Percentiles rank a stretch among this genome's conserved stretches.
phyloP scores from a whole-genome alignment of 1,284 basidiomycete genomes.

The Rhodotorula sp. region DNA sequence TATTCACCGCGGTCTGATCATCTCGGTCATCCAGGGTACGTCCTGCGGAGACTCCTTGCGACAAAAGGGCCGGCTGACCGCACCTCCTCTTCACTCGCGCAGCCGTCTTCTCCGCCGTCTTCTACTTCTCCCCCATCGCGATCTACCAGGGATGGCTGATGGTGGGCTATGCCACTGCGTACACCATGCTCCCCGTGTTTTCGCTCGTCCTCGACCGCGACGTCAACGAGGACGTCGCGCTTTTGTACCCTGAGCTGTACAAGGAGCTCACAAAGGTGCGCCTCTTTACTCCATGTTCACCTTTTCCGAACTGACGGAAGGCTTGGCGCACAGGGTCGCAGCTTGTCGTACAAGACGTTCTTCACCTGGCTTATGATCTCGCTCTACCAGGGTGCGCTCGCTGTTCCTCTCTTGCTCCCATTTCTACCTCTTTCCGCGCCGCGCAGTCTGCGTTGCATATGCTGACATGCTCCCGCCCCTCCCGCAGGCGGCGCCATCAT shows the following conservation, averaged over 20 bases:
- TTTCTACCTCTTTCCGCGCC: neutral
- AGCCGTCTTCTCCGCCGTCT: conserved; percentile 96
- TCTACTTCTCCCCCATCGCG: conserved; percentile 99
- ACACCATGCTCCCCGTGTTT: conserved; percentile 98
- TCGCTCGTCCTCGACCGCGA: conserved; percentile 94
- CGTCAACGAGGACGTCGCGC: conserved; percentile 90
- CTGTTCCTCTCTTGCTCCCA: neutral
- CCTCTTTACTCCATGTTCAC: conserved; percentile 1
- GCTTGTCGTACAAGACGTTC: conserved; percentile 93
- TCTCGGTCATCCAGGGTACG: conserved; percentile 76
- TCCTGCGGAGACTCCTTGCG: neutral
- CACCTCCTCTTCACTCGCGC: conserved; percentile 52
- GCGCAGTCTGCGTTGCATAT: neutral
- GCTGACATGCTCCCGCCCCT: neutral
- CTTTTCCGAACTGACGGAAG: neutral
- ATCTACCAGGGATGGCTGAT: conserved; percentile 98
- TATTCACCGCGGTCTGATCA: conserved; percentile 96
- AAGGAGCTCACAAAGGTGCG: conserved; percentile 91
- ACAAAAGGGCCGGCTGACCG: neutral
- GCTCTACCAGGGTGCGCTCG: conserved; percentile 83
- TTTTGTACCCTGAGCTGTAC: conserved; percentile 96
- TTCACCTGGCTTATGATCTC: conserved; percentile 98
- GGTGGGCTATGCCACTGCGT: conserved; percentile 96
- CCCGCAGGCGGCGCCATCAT: conserved; percentile 88
- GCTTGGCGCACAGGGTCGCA: conserved; percentile 68